These are phyloP conservation scores for Cnidoscolus chayamansa DNA, from an alignment of 441 rosid species.

Conservation along the genomic window DNA sequence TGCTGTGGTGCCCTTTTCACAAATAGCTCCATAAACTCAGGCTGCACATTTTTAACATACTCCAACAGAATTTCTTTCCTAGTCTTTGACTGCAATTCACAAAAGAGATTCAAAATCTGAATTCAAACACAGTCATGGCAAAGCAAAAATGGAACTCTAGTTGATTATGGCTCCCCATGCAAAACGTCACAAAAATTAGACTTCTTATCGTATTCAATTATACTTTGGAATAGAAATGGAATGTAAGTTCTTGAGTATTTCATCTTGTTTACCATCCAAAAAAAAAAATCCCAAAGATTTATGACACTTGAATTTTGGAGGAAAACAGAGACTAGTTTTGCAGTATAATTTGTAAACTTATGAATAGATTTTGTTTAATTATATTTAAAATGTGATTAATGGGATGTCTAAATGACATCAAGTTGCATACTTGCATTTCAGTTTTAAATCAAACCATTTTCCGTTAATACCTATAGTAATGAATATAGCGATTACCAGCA, in stretches of 20 bases:
- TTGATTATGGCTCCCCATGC: not conserved
- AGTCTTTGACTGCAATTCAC: conserved; percentile 45
- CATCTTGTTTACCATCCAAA: not conserved
- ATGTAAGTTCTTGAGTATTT: not conserved
- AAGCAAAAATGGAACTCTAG: conserved; percentile 5
- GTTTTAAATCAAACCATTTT: not conserved
- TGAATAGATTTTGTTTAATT: not conserved
- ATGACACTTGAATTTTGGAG: not conserved
- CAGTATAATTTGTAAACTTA: too few relatives aligned
- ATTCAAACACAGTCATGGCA: conserved; percentile 14
- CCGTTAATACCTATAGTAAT: too few relatives aligned
- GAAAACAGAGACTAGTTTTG: not conserved
- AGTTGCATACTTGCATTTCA: not conserved
- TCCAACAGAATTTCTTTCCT: conserved; percentile 87
- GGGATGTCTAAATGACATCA: not conserved
- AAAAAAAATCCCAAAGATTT: not conserved
- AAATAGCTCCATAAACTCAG: conserved; percentile 91
- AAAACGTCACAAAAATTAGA: not conserved
- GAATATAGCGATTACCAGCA: not conserved
- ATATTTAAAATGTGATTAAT: not conserved
- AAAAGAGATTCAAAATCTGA: conserved; percentile 17
- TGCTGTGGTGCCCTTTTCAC: conserved; percentile 86
- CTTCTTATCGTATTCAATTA: not conserved
- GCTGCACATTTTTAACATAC: conserved; percentile 93
- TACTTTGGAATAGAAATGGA: not conserved